phyloP scores from a whole-genome alignment of 2,329 filamentous ascomycete species.

The Canariomyces notabilis region DNA sequence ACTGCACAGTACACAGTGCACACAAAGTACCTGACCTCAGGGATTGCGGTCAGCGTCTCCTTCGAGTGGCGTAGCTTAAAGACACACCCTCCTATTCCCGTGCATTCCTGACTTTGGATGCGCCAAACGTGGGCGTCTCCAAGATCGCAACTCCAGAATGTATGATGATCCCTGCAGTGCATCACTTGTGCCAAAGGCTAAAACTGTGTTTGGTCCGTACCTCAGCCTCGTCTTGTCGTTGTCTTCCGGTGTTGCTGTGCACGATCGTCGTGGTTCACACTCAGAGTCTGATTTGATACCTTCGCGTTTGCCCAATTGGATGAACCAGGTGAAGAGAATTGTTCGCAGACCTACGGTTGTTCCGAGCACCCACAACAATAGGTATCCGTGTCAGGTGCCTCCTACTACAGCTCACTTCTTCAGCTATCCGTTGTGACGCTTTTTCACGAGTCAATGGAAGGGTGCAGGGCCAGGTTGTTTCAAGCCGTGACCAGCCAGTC shows the following conservation, averaged over 20 bases:
- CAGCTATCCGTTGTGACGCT: background rate
- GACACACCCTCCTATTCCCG: slow-evolving; percentile 1
- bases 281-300: background rate
- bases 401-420: background rate
- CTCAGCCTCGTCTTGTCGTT: background rate
- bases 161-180: background rate
- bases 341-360: too few relatives aligned
- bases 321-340: background rate
- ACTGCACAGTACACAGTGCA: too few relatives aligned
- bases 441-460: too few relatives aligned
- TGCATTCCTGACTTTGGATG: background rate
- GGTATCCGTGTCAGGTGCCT: background rate
- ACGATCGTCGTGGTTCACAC: too few relatives aligned
- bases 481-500: too few relatives aligned
- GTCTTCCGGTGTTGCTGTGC: background rate
- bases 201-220: too few relatives aligned
- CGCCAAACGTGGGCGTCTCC: background rate
- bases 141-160: too few relatives aligned
- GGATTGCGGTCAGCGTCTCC: background rate
- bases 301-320: background rate
- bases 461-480: too few relatives aligned
- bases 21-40: background rate
- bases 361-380: too few relatives aligned
- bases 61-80: slow-evolving; percentile 1
- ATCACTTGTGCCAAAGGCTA: background rate